These are phyloP conservation scores for Cystofilobasidium bisporidii DNA, from an alignment of 768 basidiomycete genomes.

Conservation along the genomic window DNA sequence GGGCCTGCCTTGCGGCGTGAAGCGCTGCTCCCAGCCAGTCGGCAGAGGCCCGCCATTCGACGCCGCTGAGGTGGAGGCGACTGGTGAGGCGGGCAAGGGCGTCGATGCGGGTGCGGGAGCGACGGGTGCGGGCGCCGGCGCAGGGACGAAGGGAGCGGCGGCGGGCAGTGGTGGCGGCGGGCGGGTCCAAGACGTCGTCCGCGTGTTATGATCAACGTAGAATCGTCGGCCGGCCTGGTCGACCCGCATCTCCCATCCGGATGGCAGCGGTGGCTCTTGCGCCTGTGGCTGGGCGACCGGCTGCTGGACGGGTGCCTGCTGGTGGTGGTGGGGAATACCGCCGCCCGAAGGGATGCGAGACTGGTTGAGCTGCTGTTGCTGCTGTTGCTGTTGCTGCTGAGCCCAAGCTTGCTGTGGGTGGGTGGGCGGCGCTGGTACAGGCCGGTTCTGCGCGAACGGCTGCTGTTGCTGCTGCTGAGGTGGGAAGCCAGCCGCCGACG, in stretches of 20 bases:
- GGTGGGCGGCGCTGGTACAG: too few relatives aligned
- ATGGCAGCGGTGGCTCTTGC: conserved; percentile 52
- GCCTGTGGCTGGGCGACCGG: conserved; percentile 3
- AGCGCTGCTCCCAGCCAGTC: conserved; percentile 97
- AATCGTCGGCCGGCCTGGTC: conserved; percentile 84
- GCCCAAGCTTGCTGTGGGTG: too few relatives aligned
- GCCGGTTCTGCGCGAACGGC: neutral
- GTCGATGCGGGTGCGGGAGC: conserved; percentile 13
- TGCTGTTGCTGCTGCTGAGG: neutral
- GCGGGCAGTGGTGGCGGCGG: conserved; percentile 43
- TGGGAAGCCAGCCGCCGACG: too few relatives aligned
- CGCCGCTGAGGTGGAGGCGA: conserved; percentile 28
- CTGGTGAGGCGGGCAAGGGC: too few relatives aligned
- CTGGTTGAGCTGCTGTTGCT: conserved; percentile 40
- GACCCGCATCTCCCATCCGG: conserved; percentile 92
- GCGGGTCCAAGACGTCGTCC: conserved; percentile 94
- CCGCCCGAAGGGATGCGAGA: conserved; percentile 38
- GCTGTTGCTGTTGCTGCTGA: neutral
- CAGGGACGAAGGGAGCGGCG: conserved; percentile 42
- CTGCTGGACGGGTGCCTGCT: conserved; percentile 16
- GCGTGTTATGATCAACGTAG: conserved; percentile 97
- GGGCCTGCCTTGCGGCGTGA: conserved; percentile 96
- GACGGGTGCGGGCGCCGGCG: conserved; percentile 41
- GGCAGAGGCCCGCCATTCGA: conserved; percentile 61
- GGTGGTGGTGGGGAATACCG: neutral